Evolutionary conservation across 345 rosid species (phyloP), one percentile per base, ranked within the genome.

Genomic region (Salix caprea): DNA sequence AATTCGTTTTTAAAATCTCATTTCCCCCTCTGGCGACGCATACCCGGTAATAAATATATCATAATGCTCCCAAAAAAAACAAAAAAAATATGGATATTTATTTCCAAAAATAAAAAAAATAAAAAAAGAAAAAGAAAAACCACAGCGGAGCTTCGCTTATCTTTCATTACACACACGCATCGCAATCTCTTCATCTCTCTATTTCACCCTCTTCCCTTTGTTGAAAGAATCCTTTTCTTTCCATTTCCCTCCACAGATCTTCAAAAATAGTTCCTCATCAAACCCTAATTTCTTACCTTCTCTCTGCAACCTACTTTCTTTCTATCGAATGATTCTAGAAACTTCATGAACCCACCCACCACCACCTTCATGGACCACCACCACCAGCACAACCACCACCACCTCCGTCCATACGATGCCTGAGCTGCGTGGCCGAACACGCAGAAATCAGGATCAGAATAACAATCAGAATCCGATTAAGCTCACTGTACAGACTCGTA

Each of bases 361-460:
- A 19, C 58, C 58, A 85, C 74, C 79, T 88, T 78, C 34, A 62
- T 62, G 67, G 67, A 26, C 67, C 67, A 5, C 34, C 18, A 66
- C 15, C 24, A 23, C 18, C 68, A 65, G 12, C 65, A 76, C 74
- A 34, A 34, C 37, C 72, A 86, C 19, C 73, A 66, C 67, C 15
- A 26, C 23, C 75, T 15, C 39, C 67, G 61, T 2, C 21, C 76
- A 69, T 79, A 79, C 58, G 71, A 86, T 87, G 89, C 90, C 86
- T 86, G 85, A 85, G 78, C 89, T 89, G 88, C 83, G 87, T 79
- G 76, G 80, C 83, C 76, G 77, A 66, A 77, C 84, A 71, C 83
- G 84, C 85, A 79, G 85, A 82, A 82, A 83, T 78, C 85, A 82
- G 78, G 76, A 78, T 6, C 76, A 80, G 58, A 81, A 72, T 65